These are phyloP conservation scores for Phalaenopsis equestris DNA, from an alignment of 106 monocot species.

Conservation along the genomic window DNA sequence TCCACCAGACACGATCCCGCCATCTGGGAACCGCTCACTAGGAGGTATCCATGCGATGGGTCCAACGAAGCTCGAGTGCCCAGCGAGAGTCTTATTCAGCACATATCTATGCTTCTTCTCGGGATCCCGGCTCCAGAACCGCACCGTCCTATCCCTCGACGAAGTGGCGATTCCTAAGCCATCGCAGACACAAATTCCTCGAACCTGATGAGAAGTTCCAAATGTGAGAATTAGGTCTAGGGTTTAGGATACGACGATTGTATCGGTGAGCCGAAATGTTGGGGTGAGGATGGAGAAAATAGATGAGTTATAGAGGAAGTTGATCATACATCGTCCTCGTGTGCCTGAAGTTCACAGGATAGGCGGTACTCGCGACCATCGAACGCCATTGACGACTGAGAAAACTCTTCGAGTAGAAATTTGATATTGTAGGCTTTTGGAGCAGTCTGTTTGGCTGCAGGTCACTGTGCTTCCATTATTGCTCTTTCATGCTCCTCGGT, in stretches of 20 bases:
- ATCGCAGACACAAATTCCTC: constrained; percentile 75
- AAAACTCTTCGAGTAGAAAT: neutral
- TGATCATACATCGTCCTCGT: constrained; percentile 81
- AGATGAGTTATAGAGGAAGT: neutral
- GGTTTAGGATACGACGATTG: neutral
- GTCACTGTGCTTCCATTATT: too few relatives aligned
- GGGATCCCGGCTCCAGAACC: constrained; percentile 61
- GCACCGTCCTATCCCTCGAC: constrained; percentile 77
- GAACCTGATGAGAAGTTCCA: constrained; percentile 35
- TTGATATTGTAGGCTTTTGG: too few relatives aligned
- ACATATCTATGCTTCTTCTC: constrained; percentile 32
- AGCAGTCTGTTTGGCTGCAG: too few relatives aligned
- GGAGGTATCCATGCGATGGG: constrained; percentile 82
- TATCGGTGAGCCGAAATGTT: neutral
- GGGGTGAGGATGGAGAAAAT: neutral
- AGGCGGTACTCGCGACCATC: constrained; percentile 47
- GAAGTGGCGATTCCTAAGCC: constrained; percentile 68
- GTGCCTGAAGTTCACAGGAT: constrained; percentile 59
- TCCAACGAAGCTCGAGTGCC: constrained; percentile 91
- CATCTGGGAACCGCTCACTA: constrained; percentile 47
- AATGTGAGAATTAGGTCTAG: neutral
- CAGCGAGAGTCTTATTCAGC: constrained; percentile 52
- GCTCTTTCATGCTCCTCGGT: too few relatives aligned
- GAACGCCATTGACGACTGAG: constrained; percentile 31
- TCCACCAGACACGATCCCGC: constrained; percentile 83